Evolutionary conservation across 2,329 filamentous ascomycete species (phyloP).

Genomic region (Herpotrichia juniperi): DNA sequence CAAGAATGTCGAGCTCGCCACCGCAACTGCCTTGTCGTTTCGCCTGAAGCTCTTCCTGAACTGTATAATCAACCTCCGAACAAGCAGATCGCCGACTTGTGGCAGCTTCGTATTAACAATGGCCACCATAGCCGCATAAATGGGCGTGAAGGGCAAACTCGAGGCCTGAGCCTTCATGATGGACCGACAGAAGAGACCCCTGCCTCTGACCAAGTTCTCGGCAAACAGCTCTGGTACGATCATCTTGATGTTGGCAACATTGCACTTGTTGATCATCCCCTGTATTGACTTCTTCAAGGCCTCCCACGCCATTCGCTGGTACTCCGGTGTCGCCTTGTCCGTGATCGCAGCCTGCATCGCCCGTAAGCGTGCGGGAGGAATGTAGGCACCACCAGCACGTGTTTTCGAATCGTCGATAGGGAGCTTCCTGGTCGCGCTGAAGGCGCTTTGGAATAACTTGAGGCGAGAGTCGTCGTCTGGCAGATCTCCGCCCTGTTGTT

Average conservation of each 20-base stretch:
- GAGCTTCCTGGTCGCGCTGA: conserved; percentile 71
- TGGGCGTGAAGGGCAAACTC: conserved; percentile 92
- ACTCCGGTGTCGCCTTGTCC: conserved; percentile 94
- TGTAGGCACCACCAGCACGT: conserved; percentile 95
- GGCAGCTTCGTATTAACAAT: conserved; percentile 98
- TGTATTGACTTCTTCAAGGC: conserved; percentile 99
- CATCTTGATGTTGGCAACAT: conserved; percentile 95
- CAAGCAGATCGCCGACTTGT: conserved; percentile 87
- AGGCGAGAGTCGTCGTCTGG: conserved; percentile 42
- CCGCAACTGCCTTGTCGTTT: conserved; percentile 95
- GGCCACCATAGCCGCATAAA: conserved; percentile 93
- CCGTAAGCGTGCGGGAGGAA: conserved; percentile 87
- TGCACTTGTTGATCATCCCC: conserved; percentile 98
- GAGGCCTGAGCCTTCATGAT: conserved; percentile 99
- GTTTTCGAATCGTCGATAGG: conserved; percentile 88
- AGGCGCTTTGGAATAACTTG: conserved; percentile 44
- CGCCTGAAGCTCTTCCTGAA: conserved; percentile 95
- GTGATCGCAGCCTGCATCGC: conserved; percentile 96
- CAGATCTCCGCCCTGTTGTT: conserved; percentile 24
- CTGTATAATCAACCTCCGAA: conserved; percentile 84
- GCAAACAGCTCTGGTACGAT: conserved; percentile 95
- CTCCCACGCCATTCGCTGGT: conserved; percentile 99
- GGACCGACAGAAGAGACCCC: conserved; percentile 90
- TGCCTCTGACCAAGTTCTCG: conserved; percentile 90
- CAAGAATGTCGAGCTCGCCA: conserved; percentile 91